Conservation (phyloP, 2,329 filamentous ascomycete species). For the Pseudogymnoascus sp. region DNA sequence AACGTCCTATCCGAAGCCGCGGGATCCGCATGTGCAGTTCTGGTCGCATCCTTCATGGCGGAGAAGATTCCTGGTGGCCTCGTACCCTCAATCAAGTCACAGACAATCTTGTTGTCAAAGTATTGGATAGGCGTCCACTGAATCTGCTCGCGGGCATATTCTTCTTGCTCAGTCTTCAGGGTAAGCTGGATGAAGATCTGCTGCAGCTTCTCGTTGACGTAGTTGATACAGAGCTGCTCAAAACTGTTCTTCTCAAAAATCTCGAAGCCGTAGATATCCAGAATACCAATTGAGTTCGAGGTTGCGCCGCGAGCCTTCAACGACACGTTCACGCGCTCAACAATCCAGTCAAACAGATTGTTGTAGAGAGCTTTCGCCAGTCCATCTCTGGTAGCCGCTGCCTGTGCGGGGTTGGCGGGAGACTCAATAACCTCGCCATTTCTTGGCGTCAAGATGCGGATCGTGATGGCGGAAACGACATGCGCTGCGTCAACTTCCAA, state of each 20-base stretch:
- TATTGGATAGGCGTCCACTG: conserved; percentile 99
- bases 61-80: conserved; percentile 89
- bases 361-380: conserved; percentile 93
- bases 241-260: conserved; percentile 99
- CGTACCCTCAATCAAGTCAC: conserved; percentile 88
- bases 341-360: conserved; percentile 98
- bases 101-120: conserved; percentile 99
- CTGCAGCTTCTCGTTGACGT: conserved; percentile 97
- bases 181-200: conserved; percentile 99
- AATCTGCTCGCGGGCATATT: conserved; percentile 92
- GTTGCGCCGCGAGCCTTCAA: conserved; percentile 68
- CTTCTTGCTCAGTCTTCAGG: conserved; percentile 92
- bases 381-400: conserved; percentile 77
- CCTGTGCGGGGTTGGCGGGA: conserved; percentile 81
- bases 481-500: conserved; percentile 76
- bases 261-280: conserved; percentile 98
- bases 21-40: conserved; percentile 94
- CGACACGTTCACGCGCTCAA: conserved; percentile 81
- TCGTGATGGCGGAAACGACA: conserved; percentile 79
- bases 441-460: conserved; percentile 68
- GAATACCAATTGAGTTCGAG: conserved; percentile 82
- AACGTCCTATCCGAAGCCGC: conserved; percentile 92
- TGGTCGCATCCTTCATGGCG: conserved; percentile 93
- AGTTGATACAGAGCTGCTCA: conserved; percentile 98
- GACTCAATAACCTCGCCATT: conserved; percentile 60